phyloP scores from a whole-genome alignment of 2,329 filamentous ascomycete species.

The Ploettnerulaceae sp. region DNA sequence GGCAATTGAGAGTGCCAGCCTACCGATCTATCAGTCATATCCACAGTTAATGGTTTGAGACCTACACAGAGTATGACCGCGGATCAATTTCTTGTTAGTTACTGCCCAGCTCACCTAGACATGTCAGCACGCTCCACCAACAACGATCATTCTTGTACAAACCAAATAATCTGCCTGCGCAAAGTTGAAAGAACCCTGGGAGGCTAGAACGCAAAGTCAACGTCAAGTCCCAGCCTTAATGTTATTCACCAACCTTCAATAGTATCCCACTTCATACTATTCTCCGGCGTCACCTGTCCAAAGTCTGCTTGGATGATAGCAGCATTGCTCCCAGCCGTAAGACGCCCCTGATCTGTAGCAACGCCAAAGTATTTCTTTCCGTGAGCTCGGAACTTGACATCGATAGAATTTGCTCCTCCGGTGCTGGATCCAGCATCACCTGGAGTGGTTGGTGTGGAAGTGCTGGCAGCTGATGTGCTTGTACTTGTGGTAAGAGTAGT shows the following conservation, averaged over 20 bases:
- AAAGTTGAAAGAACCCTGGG: slow-evolving; percentile 47
- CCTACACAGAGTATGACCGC: slow-evolving; percentile 52
- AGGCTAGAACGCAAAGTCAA: no score
- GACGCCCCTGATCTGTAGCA: slow-evolving; percentile 48
- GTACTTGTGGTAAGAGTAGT: slow-evolving; percentile 5
- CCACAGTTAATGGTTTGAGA: neutral
- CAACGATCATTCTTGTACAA: slow-evolving; percentile 63
- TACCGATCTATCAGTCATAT: neutral
- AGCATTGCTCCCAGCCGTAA: slow-evolving; percentile 46
- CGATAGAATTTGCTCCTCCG: slow-evolving; percentile 41
- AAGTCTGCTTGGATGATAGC: slow-evolving; percentile 57
- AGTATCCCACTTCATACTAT: slow-evolving; percentile 66
- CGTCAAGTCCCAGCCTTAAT: no score
- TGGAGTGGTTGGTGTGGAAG: neutral
- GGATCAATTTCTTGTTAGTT: slow-evolving; percentile 52
- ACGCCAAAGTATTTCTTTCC: slow-evolving; percentile 64
- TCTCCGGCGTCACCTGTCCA: slow-evolving; percentile 62
- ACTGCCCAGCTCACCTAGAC: slow-evolving; percentile 54
- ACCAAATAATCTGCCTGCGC: slow-evolving; percentile 53
- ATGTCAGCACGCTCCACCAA: slow-evolving; percentile 53
- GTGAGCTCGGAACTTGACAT: slow-evolving; percentile 52
- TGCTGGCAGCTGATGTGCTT: slow-evolving; percentile 2
- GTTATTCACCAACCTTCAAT: no score
- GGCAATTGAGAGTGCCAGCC: slow-evolving; percentile 57
- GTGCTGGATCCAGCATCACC: slow-evolving; percentile 14